phyloP scores from a whole-genome alignment of 2,329 filamentous ascomycete species.

The Phaeosphaeria sp. region DNA sequence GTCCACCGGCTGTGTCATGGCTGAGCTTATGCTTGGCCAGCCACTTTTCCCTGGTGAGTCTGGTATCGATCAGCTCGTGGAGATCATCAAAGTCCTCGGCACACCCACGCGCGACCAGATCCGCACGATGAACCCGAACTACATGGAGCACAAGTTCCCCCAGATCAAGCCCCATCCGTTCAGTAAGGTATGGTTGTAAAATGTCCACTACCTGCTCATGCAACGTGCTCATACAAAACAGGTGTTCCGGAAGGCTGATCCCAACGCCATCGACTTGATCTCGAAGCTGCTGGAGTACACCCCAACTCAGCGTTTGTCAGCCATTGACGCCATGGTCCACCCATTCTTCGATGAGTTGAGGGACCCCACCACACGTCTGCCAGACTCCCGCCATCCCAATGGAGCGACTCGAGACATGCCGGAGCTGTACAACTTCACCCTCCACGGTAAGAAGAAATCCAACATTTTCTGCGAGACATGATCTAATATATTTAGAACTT shows the following conservation, averaged over 20 bases:
- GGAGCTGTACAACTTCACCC: conserved; percentile 88
- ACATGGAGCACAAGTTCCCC: conserved; percentile 99
- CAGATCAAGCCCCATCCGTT: conserved; percentile 99
- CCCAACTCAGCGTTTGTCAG: conserved; percentile 90
- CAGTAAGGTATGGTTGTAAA: conserved; percentile 73
- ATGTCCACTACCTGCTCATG: background rate
- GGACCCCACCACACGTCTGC: conserved; percentile 87
- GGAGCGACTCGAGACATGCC: conserved; percentile 83
- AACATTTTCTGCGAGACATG: background rate
- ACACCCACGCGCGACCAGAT: conserved; percentile 98
- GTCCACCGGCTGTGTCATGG: conserved; percentile 99
- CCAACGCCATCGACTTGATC: conserved; percentile 92
- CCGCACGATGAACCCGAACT: conserved; percentile 99
- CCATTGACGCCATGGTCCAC: conserved; percentile 96
- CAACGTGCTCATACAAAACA: conserved; percentile 38
- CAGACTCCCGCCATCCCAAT: conserved; percentile 90
- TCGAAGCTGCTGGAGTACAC: conserved; percentile 95
- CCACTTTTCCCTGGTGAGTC: conserved; percentile 98
- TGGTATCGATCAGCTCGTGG: conserved; percentile 96
- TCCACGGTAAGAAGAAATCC: conserved; percentile 77
- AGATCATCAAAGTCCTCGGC: conserved; percentile 98
- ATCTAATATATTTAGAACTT: conserved; percentile 69
- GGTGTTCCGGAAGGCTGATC: conserved; percentile 96
- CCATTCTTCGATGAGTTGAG: conserved; percentile 98
- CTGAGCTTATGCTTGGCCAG: conserved; percentile 97